Evolutionary conservation across 352 stramenopile genomes (phyloP).

Genomic region (Phytophthora pisi): DNA sequence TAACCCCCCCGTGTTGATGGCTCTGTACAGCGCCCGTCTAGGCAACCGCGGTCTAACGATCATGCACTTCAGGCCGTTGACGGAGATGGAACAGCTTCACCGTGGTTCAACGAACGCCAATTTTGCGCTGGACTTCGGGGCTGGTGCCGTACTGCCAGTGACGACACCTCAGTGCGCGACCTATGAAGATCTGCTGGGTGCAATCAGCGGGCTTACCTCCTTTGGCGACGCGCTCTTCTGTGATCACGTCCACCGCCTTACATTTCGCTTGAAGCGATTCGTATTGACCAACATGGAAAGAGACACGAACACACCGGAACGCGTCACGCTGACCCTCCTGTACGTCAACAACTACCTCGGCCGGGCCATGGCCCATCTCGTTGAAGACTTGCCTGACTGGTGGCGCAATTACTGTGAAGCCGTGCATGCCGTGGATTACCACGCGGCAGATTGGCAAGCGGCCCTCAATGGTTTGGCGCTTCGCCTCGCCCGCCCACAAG

Average conservation of each 20-base stretch:
- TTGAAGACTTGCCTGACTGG: not conserved
- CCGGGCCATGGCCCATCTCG: not conserved
- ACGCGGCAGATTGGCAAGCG: not conserved
- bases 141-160: not conserved
- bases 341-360: not conserved
- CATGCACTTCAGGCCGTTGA: not conserved
- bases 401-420: not conserved
- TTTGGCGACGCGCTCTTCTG: not conserved
- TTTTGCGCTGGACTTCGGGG: not conserved
- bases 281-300: not conserved
- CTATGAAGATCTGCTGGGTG: not conserved
- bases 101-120: not conserved
- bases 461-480: not conserved
- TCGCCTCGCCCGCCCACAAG: not conserved
- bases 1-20: slow-evolving; percentile 3
- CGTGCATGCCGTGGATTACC: not conserved
- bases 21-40: not conserved
- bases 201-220: not conserved
- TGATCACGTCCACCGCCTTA: not conserved
- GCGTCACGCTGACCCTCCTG: not conserved
- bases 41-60: not conserved
- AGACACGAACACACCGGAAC: not conserved
- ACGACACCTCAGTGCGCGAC: not conserved
- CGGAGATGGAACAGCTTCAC: not conserved
- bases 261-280: not conserved